phyloP scores from a whole-genome alignment of 2,329 filamentous ascomycete species.

The Fusarium sp. region DNA sequence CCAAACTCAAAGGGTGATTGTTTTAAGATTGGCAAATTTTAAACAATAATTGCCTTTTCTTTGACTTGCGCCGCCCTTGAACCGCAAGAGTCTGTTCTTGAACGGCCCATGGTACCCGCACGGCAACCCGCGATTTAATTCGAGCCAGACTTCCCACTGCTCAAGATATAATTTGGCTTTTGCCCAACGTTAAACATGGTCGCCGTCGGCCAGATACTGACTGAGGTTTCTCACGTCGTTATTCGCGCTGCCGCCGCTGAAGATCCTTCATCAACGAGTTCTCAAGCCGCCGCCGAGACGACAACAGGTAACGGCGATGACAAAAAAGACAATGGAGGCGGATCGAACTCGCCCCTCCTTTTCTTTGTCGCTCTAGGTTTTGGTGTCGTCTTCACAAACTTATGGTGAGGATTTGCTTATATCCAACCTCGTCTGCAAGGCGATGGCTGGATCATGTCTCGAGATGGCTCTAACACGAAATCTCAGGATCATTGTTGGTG shows the following conservation, averaged over 20 bases:
- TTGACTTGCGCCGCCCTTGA: constrained; percentile 36
- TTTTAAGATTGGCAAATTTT: constrained; percentile 29
- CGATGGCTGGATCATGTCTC: constrained; percentile 59
- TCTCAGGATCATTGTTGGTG: constrained; percentile 96
- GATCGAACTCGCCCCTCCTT: constrained; percentile 59
- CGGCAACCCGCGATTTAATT: constrained; percentile 47
- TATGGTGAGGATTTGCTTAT: constrained; percentile 77
- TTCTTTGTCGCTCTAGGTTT: constrained; percentile 98
- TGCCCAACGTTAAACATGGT: constrained; percentile 42
- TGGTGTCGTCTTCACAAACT: constrained; percentile 97
- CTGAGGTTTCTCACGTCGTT: constrained; percentile 46
- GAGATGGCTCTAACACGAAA: constrained; percentile 43
- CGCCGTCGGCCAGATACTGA: constrained; percentile 43
- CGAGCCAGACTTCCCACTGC: constrained; percentile 37
- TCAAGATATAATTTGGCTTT: constrained; percentile 36
- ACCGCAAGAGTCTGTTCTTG: constrained; percentile 36
- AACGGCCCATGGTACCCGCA: constrained; percentile 47
- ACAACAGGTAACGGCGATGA: constrained; percentile 12
- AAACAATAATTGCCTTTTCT: constrained; percentile 29
- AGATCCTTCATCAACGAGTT: constrained; percentile 38
- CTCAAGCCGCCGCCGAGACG: constrained; percentile 37
- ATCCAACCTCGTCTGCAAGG: constrained; percentile 63
- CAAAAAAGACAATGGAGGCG: constrained; percentile 43
- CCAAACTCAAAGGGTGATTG: constrained; percentile 19
- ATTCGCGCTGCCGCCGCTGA: constrained; percentile 41